Conservation (phyloP, 768 basidiomycete species). For the Polyporus arcularius region DNA sequence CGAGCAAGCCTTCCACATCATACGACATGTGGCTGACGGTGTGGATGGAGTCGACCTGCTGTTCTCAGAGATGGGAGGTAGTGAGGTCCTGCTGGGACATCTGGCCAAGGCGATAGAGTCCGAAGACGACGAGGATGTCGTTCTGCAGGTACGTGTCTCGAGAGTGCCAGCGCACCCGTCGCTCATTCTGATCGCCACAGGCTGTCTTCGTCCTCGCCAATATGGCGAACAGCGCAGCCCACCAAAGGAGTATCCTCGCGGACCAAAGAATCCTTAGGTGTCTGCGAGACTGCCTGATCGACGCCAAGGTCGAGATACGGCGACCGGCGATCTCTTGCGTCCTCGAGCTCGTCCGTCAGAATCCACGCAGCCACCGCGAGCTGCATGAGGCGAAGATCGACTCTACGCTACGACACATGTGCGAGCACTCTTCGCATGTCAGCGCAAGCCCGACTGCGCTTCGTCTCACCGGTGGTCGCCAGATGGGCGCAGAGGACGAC, state of each 20-base stretch:
- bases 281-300: slow-evolving; percentile 59
- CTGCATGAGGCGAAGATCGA: slow-evolving; percentile 49
- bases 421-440: slow-evolving; percentile 37
- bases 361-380: slow-evolving; percentile 38
- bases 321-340: slow-evolving; percentile 63
- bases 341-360: slow-evolving; percentile 51
- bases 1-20: slow-evolving; percentile 70
- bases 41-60: slow-evolving; percentile 65
- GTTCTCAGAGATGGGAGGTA: slow-evolving; percentile 51
- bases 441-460: slow-evolving; percentile 34
- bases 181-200: slow-evolving; percentile 26
- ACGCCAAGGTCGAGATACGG: slow-evolving; percentile 57
- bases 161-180: neutral
- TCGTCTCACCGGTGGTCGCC: slow-evolving; percentile 29
- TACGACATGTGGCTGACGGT: slow-evolving; percentile 68
- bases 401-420: slow-evolving; percentile 42
- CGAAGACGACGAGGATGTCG: slow-evolving; percentile 52
- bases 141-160: slow-evolving; percentile 45
- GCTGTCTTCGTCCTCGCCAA: slow-evolving; percentile 68
- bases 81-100: slow-evolving; percentile 44
- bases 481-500: slow-evolving; percentile 56
- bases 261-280: slow-evolving; percentile 53
- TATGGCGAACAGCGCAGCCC: slow-evolving; percentile 58
- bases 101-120: slow-evolving; percentile 53
- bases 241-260: slow-evolving; percentile 52